Base-by-base conservation (phyloP, 352 stramenopile genomes). In the Phytophthora europaea region DNA sequence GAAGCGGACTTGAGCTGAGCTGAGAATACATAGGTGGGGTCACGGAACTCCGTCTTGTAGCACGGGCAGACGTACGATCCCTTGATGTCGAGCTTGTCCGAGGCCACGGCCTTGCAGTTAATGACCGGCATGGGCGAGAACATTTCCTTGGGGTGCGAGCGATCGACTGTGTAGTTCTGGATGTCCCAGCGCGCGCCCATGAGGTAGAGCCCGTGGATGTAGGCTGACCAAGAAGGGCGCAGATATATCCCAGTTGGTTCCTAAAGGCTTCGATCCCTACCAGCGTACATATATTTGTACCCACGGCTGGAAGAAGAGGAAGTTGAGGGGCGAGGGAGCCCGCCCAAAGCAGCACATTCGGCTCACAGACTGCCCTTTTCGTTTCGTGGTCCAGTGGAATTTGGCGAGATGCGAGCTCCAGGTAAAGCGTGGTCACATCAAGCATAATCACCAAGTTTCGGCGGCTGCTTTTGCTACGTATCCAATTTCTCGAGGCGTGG, bases 101-200 rank as follows among this genome's bases (percentile, higher is more conserved):
- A 80, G 0, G 94, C 90, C 13, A 99, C 94, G 31, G 97, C 98
- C 74, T 98, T 98, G 74, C 98, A 98, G 78, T 99, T 98, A 76
- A 99, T 98, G 56, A 99, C 92, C 22, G 98, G 98, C 95, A 99
- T 99, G 23, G 86, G 62, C 45, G 87, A 99, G 72, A 99, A 99
- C 95, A 99, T 99, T 76, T 99, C 98, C 78, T 99, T 99, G 15
- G 98, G 98, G 61, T 97, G 88, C 20, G 91, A 98, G 38, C 97
- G 98, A 69, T 99, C 96, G 47, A 99, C 93, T 22, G 92, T 97
- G 71, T 90, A 89, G 67, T 96, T 97, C 55, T 83, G 92, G 28
- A 89, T 76, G 67, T 99, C 95, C 95, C 97, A 99, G 13, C 97
- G 91, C 55, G 95, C 98, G n/a, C 98, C 98, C 86, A 99, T 98